phyloP scores from a whole-genome alignment of 1,284 basidiomycete species.

The Schizophyllum commune region DNA sequence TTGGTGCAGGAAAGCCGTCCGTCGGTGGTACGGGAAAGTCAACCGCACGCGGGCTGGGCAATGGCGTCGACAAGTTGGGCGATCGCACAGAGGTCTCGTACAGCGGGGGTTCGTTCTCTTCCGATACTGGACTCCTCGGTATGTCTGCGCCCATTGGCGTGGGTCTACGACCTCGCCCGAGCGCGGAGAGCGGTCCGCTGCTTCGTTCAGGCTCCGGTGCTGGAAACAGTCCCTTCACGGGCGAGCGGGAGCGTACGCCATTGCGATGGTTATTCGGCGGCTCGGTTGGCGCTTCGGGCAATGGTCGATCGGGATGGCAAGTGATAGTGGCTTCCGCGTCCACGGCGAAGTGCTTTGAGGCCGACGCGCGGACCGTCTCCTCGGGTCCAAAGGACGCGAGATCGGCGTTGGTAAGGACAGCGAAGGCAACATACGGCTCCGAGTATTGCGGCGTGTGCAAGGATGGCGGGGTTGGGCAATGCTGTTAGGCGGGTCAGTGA shows the following conservation, averaged over 20 bases:
- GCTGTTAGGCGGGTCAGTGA: not conserved
- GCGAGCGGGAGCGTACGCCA: constrained; percentile 19
- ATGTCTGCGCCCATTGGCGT: not conserved
- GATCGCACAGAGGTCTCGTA: not conserved
- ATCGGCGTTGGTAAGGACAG: constrained; percentile 26
- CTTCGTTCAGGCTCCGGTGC: not conserved
- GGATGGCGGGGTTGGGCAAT: not conserved
- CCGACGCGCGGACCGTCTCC: constrained; percentile 32
- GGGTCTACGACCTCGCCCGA: not conserved
- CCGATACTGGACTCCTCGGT: not conserved
- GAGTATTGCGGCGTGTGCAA: not conserved
- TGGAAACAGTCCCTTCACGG: constrained; percentile 21
- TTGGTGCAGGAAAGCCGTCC: not conserved
- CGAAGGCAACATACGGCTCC: constrained; percentile 16
- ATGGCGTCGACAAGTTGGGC: not conserved
- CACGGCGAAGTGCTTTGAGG: not conserved
- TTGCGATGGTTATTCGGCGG: constrained; percentile 9
- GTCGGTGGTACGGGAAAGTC: not conserved
- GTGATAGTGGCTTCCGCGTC: constrained; percentile 1
- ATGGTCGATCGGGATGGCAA: not conserved
- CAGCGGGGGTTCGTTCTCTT: not conserved
- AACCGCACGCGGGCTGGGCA: not conserved
- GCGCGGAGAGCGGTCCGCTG: not conserved
- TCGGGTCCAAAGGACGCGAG: constrained; percentile 23
- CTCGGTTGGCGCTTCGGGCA: not conserved